Conservation (phyloP, 805 yeast genomes). For the Maudiozyma saulgeensis region DNA sequence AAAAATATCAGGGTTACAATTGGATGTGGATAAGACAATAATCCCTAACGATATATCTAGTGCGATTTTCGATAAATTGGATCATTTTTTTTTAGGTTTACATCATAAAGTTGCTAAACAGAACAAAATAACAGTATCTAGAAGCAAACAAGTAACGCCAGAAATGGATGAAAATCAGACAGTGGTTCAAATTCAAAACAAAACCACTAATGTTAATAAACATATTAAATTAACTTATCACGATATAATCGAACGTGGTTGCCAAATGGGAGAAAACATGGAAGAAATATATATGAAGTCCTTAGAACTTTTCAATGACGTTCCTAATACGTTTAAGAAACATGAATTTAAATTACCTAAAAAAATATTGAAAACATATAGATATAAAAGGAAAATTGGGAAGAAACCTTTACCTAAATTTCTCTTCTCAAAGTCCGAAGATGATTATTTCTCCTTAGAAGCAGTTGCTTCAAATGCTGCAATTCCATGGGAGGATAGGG, state of each 20-base stretch:
- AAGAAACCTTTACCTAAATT: background rate
- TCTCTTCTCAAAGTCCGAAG: conserved; percentile 1
- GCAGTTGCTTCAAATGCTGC: conserved; percentile 13
- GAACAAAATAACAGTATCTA: conserved; percentile 11
- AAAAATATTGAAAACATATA: conserved; percentile 15
- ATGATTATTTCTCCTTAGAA: conserved; percentile 11
- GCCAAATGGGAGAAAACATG: conserved; percentile 26
- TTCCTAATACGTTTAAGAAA: conserved; percentile 19
- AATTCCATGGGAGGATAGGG: conserved; percentile 12
- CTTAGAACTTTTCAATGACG: conserved; percentile 23
- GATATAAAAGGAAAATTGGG: conserved; percentile 3
- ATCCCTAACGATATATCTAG: conserved; percentile 15
- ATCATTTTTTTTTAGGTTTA: conserved; percentile 20
- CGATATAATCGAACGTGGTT: conserved; percentile 23
- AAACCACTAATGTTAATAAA: conserved; percentile 7
- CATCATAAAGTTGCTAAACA: conserved; percentile 19
- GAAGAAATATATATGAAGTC: conserved; percentile 25
- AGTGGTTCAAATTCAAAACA: background rate
- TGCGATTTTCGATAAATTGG: conserved; percentile 18
- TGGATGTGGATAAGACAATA: conserved; percentile 20
- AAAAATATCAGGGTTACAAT: conserved; percentile 3
- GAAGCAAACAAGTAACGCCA: background rate
- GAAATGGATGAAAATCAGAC: background rate
- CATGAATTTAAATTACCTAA: conserved; percentile 19
- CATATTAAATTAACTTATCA: conserved; percentile 16